Conservation (phyloP, 495 filamentous ascomycete species). For the Annulohypoxylon nitens region DNA sequence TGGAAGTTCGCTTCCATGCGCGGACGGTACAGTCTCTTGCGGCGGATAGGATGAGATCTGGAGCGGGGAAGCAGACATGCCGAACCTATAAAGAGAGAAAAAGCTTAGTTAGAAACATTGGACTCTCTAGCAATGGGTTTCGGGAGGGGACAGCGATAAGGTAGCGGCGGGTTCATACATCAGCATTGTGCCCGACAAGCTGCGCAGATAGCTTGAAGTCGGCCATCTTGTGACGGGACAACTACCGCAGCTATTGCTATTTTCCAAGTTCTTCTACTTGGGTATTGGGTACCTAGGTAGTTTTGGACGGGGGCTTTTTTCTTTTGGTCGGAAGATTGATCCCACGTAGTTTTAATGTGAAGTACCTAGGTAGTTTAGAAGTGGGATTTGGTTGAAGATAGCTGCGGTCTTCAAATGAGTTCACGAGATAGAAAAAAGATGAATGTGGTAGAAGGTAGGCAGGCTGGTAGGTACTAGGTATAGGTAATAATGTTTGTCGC, state of each 20-base stretch:
- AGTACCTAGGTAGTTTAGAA: too few relatives aligned
- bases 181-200: slow-evolving; percentile 82
- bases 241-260: not conserved
- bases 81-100: slow-evolving; percentile 74
- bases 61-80: slow-evolving; percentile 81
- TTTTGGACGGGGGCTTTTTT: not conserved
- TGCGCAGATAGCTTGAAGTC: slow-evolving; percentile 86
- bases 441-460: not conserved
- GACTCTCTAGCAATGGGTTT: not conserved
- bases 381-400: not conserved
- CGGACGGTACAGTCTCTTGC: slow-evolving; percentile 93
- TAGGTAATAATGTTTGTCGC: not conserved
- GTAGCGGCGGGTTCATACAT: slow-evolving; percentile 70
- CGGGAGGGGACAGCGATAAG: slow-evolving; percentile 3
- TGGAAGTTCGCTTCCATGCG: slow-evolving; percentile 76
- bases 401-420: not conserved
- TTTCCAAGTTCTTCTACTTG: not conserved
- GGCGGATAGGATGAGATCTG: slow-evolving; percentile 81
- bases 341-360: not conserved
- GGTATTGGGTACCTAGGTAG: too few relatives aligned
- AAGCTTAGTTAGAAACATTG: slow-evolving; percentile 28
- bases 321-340: not conserved
- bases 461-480: not conserved
- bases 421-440: not conserved
- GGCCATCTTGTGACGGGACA: slow-evolving; percentile 52